Conservation (phyloP, 495 filamentous ascomycete species). For the Hypoxylon cercidicola region DNA sequence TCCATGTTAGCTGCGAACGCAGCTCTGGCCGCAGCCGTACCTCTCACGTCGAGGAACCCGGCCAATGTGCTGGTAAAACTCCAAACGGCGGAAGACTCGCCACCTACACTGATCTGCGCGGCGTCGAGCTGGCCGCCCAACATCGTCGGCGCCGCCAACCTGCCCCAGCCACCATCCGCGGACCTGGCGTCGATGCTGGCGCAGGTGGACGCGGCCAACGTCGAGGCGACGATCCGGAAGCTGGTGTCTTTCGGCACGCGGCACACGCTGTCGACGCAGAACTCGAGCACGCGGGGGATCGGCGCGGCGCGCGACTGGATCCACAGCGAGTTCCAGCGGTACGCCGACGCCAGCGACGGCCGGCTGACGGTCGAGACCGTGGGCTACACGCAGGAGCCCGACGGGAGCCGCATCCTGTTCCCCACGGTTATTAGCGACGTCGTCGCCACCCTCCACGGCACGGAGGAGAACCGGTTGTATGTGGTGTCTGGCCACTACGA, state of each 20-base stretch:
- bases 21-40: slow-evolving; percentile 25
- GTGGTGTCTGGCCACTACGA: slow-evolving; percentile 67
- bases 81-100: background rate
- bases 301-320: slow-evolving; percentile 66
- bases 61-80: slow-evolving; percentile 20
- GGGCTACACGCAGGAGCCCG: slow-evolving; percentile 55
- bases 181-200: slow-evolving; percentile 56
- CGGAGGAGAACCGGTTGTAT: slow-evolving; percentile 56
- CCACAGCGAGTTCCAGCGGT: slow-evolving; percentile 51
- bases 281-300: slow-evolving; percentile 57
- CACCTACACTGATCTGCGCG: slow-evolving; percentile 31
- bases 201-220: slow-evolving; percentile 52
- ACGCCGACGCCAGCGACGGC: slow-evolving; percentile 53
- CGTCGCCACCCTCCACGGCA: slow-evolving; percentile 61
- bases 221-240: slow-evolving; percentile 58
- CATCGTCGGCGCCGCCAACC: slow-evolving; percentile 46
- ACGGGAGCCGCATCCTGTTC: slow-evolving; percentile 55
- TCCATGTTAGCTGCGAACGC: slow-evolving; percentile 7
- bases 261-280: slow-evolving; percentile 62
- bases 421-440: slow-evolving; percentile 62
- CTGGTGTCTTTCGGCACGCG: slow-evolving; percentile 63
- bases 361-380: slow-evolving; percentile 55
- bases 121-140: slow-evolving; percentile 46
- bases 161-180: slow-evolving; percentile 57
- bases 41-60: slow-evolving; percentile 31